Percentiles rank a stretch among this genome's conserved stretches.
Conservation (phyloP, 169 alveolate genomes). For the Plasmodium gonderi region DNA sequence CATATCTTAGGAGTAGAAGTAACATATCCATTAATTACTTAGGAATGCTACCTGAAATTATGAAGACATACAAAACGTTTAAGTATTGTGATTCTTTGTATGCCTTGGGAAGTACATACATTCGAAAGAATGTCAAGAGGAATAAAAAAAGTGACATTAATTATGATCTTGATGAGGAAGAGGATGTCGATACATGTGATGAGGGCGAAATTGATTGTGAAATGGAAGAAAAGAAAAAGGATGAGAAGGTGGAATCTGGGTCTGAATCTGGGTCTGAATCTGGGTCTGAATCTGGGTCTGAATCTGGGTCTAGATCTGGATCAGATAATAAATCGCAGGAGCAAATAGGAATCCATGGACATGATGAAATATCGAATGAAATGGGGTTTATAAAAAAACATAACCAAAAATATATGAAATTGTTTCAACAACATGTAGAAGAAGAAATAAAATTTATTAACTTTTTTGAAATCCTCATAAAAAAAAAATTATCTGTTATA, state of each 20-base stretch:
- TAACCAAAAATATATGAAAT: slow-evolving; percentile 35
- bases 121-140: background rate
- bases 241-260: background rate
- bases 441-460: slow-evolving; percentile 56
- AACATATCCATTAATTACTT: slow-evolving; percentile 15
- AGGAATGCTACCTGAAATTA: slow-evolving; percentile 56
- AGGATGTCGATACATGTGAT: background rate
- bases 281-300: background rate
- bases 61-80: slow-evolving; percentile 55
- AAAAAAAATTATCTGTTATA: slow-evolving; percentile 30
- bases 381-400: slow-evolving; percentile 12
- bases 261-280: background rate
- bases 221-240: background rate
- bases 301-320: background rate
- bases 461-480: slow-evolving; percentile 28
- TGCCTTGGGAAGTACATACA: slow-evolving; percentile 25
- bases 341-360: background rate
- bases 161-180: background rate
- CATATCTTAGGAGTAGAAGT: background rate
- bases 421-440: slow-evolving; percentile 38
- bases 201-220: background rate
- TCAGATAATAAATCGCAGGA: background rate
- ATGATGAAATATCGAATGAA: slow-evolving; percentile 14
- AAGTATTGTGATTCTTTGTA: slow-evolving; percentile 39
- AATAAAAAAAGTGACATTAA: background rate